Conservation (phyloP, 208 protist species). For the Wallacemonas sp. region DNA sequence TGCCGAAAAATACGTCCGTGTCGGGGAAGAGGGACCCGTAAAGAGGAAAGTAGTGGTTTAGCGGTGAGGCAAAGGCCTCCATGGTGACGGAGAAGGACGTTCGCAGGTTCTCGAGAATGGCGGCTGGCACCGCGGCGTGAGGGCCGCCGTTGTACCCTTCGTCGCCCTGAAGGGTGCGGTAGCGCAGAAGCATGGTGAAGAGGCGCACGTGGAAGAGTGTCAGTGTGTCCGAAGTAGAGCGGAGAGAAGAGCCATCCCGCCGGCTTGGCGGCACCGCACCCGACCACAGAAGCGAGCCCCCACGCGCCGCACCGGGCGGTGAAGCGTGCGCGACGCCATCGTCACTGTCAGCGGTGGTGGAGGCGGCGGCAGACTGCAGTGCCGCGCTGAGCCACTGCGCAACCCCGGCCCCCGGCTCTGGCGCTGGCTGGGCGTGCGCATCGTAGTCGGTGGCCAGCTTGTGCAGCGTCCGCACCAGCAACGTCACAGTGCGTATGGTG, state of each 20-base stretch:
- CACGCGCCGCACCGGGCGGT: too few relatives aligned
- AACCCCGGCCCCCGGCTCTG: too few relatives aligned
- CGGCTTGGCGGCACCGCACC: too few relatives aligned
- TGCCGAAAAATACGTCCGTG: conserved; percentile 79
- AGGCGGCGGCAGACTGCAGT: too few relatives aligned
- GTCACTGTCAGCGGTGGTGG: too few relatives aligned
- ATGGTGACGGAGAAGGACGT: conserved; percentile 41
- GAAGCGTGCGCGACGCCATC: too few relatives aligned
- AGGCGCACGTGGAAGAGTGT: conserved; percentile 35
- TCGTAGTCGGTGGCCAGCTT: background rate
- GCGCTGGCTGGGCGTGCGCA: background rate
- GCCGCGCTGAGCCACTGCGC: too few relatives aligned
- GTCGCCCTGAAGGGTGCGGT: conserved; percentile 48
- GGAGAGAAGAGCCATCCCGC: too few relatives aligned
- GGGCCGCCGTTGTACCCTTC: conserved; percentile 70
- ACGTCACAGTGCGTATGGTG: background rate
- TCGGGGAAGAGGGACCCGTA: conserved; percentile 87
- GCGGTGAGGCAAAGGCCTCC: conserved; percentile 88
- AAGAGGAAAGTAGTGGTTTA: conserved; percentile 72
- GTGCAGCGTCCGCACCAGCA: background rate
- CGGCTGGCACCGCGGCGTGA: conserved; percentile 61
- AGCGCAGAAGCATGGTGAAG: conserved; percentile 55
- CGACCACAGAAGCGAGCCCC: too few relatives aligned
- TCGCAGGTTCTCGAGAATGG: conserved; percentile 41
- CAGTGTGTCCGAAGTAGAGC: too few relatives aligned